Conservation (phyloP, 2,329 filamentous ascomycete species). For the Aspergillus niger region DNA sequence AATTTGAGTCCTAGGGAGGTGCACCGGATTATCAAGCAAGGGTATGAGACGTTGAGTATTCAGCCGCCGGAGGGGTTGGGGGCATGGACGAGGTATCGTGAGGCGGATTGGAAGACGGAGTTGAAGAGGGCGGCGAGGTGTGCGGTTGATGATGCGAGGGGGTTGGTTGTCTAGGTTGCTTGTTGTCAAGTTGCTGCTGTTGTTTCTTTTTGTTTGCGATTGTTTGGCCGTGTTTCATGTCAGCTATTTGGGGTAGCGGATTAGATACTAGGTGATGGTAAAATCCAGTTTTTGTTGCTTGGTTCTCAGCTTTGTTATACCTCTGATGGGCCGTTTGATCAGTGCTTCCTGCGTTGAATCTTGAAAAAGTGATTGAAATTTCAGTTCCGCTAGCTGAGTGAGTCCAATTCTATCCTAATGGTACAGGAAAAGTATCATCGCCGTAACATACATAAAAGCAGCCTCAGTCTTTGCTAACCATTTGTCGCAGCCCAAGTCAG, state of each 20-base stretch:
- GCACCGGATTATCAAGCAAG: constrained; percentile 88
- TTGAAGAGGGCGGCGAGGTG: constrained; percentile 85
- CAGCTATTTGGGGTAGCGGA: background rate
- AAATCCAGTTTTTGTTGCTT: background rate
- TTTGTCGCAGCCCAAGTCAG: background rate
- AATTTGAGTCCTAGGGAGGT: constrained; percentile 82
- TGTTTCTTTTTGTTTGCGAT: background rate
- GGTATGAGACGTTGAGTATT: constrained; percentile 92
- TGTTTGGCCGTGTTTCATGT: background rate
- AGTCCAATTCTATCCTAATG: constrained; percentile 20
- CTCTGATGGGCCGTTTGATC: background rate
- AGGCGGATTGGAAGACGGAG: constrained; percentile 79
- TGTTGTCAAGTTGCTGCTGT: background rate
- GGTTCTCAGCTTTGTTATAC: background rate
- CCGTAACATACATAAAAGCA: constrained; percentile 14
- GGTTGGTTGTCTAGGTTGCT: constrained; percentile 39
- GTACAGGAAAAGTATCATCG: constrained; percentile 18
- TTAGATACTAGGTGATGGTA: background rate
- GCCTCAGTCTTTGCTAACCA: background rate
- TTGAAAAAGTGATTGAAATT: background rate
- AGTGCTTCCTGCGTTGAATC: no score
- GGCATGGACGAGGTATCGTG: constrained; percentile 81
- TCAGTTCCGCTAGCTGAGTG: constrained; percentile 6
- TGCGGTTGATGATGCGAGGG: constrained; percentile 70
- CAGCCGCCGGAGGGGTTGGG: constrained; percentile 85